Conservation (phyloP, 2,329 filamentous ascomycete species). For the Atkinsonella texensis region DNA sequence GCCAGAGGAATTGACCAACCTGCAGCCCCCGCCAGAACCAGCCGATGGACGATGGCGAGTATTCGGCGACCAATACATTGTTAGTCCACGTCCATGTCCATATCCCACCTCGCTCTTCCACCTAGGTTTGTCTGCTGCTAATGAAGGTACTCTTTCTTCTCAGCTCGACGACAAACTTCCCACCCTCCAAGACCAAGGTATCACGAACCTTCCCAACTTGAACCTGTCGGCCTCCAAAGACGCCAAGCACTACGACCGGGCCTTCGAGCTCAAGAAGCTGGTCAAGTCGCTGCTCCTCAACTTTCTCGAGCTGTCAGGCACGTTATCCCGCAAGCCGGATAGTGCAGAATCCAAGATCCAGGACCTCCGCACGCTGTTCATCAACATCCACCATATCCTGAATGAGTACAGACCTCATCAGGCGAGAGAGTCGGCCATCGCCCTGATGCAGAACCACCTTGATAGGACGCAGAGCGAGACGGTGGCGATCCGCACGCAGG, state of each 20-base stretch:
- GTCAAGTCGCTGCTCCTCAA: slow-evolving; percentile 78
- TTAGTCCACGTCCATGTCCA: slow-evolving; percentile 17
- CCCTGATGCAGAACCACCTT: slow-evolving; percentile 77
- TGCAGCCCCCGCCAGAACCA: slow-evolving; percentile 73
- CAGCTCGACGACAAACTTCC: slow-evolving; percentile 50
- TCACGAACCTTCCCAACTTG: slow-evolving; percentile 49
- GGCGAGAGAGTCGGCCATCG: slow-evolving; percentile 74
- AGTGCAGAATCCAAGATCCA: slow-evolving; percentile 59
- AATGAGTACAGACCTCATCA: slow-evolving; percentile 94
- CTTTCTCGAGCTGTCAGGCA: slow-evolving; percentile 71
- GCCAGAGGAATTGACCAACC: slow-evolving; percentile 59
- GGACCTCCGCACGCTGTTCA: slow-evolving; percentile 69
- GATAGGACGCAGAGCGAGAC: slow-evolving; percentile 64
- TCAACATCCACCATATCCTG: slow-evolving; percentile 86
- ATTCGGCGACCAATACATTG: slow-evolving; percentile 57
- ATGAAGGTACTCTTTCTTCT: too few relatives aligned
- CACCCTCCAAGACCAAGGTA: slow-evolving; percentile 56
- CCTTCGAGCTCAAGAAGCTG: slow-evolving; percentile 60
- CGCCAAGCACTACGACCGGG: slow-evolving; percentile 47
- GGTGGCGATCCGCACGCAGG: slow-evolving; percentile 50
- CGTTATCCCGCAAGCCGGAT: slow-evolving; percentile 16
- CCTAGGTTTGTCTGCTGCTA: neutral
- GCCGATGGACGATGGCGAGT: slow-evolving; percentile 56
- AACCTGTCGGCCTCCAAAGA: slow-evolving; percentile 31
- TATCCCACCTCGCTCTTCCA: too few relatives aligned